phyloP scores from a whole-genome alignment of 768 basidiomycete species.

The Rhodotorula kratochvilovae region DNA sequence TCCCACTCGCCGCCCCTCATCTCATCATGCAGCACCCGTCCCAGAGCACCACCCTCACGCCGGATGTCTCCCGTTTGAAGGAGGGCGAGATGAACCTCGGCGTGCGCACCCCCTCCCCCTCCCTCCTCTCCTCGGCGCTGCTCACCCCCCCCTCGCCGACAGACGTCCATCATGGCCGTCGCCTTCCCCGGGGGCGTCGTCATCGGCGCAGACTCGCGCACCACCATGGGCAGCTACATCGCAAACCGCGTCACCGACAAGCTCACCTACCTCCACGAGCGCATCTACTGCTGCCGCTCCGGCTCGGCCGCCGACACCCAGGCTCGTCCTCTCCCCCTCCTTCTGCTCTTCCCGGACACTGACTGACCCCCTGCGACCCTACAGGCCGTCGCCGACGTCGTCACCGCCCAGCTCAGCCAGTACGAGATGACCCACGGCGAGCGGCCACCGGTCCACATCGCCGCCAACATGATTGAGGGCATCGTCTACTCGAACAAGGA shows the following conservation, averaged over 20 bases:
- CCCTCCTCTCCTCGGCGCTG: background rate
- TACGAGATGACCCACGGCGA: constrained; percentile 52
- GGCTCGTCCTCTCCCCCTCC: constrained; percentile 5
- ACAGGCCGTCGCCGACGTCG: constrained; percentile 73
- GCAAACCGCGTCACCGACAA: constrained; percentile 99
- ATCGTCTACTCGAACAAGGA: constrained; percentile 88
- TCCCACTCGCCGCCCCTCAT: background rate
- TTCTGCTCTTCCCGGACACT: too few species aligned
- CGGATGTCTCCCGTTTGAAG: constrained; percentile 80
- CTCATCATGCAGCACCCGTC: background rate
- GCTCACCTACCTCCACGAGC: constrained; percentile 76
- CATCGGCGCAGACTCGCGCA: constrained; percentile 93
- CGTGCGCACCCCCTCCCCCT: background rate
- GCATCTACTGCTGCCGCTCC: constrained; percentile 97
- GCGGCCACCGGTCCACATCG: constrained; percentile 68
- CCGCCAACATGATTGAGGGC: constrained; percentile 76
- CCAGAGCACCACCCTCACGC: background rate
- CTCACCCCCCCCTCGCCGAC: background rate
- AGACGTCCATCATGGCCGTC: constrained; percentile 99
- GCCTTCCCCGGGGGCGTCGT: constrained; percentile 93
- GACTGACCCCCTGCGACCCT: too few species aligned
- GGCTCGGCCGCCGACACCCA: constrained; percentile 96
- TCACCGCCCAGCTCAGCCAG: constrained; percentile 41
- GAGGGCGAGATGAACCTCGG: constrained; percentile 67
- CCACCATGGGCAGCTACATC: constrained; percentile 93